Percentiles rank a stretch among this genome's conserved stretches.
Conservation (phyloP, 148 eudicot genomes). For the Beta vulgaris region DNA sequence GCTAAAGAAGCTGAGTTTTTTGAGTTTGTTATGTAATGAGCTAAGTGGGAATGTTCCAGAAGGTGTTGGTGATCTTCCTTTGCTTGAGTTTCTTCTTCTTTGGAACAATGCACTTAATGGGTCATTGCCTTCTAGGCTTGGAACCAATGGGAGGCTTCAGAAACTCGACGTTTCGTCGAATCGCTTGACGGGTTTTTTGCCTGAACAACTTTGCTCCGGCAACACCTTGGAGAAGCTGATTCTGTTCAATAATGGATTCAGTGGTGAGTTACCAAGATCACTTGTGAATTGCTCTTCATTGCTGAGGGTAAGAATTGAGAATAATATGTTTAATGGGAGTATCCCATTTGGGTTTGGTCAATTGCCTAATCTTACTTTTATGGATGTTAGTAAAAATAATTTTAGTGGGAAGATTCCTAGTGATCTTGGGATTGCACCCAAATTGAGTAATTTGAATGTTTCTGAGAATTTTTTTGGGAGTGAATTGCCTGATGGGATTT, state of each 20-base stretch:
- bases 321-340: conserved; percentile 61
- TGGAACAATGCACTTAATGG: conserved; percentile 88
- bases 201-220: conserved; percentile 55
- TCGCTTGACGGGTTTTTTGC: conserved; percentile 58
- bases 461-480: conserved; percentile 49
- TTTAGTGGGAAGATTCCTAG: conserved; percentile 61
- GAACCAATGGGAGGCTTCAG: conserved; percentile 49
- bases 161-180: conserved; percentile 82
- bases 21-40: conserved; percentile 55
- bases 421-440: conserved; percentile 60
- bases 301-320: conserved; percentile 49
- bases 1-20: conserved; percentile 35
- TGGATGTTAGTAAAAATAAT: conserved; percentile 64
- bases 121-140: conserved; percentile 57
- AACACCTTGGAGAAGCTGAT: conserved; percentile 56
- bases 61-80: conserved; percentile 59
- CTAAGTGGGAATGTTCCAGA: conserved; percentile 66
- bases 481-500: conserved; percentile 59
- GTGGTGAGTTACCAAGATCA: conserved; percentile 50
- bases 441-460: conserved; percentile 51
- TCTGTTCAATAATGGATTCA: conserved; percentile 59
- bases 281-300: conserved; percentile 70
- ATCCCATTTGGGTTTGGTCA: conserved; percentile 69
- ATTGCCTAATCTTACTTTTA: conserved; percentile 52
- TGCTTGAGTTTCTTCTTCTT: conserved; percentile 41